Evolutionary conservation across 2,329 filamentous ascomycete genomes (phyloP).

Genomic region (Ophiostoma ulmi): DNA sequence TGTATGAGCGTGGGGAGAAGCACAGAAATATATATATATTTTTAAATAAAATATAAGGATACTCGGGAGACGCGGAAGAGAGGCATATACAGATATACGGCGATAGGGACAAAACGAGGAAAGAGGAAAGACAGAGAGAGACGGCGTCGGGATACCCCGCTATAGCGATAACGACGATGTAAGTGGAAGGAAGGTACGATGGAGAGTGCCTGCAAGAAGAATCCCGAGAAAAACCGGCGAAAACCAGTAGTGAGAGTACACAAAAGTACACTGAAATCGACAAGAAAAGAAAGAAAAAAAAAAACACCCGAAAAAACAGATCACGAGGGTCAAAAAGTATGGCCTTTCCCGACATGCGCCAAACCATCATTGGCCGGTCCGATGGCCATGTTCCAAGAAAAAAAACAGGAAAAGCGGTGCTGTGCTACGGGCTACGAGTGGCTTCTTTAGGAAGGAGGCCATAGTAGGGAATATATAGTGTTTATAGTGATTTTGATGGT

Average conservation of each 20-base stretch:
- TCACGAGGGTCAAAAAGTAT: neutral
- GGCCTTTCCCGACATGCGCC: neutral
- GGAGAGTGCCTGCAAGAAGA: neutral
- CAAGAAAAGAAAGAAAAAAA: neutral
- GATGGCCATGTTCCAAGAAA: neutral
- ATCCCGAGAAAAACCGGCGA: neutral
- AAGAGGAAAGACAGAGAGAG: neutral
- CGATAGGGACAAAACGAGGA: neutral
- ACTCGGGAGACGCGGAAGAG: neutral
- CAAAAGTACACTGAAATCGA: no score
- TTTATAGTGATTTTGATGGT: neutral
- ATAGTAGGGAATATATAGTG: neutral
- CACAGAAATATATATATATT: no score
- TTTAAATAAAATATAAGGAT: no score
- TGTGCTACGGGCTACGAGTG: neutral
- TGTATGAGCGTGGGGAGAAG: neutral
- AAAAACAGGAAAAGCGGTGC: neutral
- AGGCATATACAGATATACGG: neutral
- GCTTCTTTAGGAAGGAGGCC: neutral
- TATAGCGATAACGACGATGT: constrained; percentile 14
- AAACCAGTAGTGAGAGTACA: neutral
- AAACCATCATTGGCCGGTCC: neutral
- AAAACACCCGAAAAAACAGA: neutral
- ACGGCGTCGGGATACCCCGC: constrained; percentile 11
- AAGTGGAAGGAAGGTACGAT: constrained; percentile 3